These are phyloP conservation scores for Pugionium cornutum DNA, from an alignment of 345 rosid species.

Conservation along the genomic window DNA sequence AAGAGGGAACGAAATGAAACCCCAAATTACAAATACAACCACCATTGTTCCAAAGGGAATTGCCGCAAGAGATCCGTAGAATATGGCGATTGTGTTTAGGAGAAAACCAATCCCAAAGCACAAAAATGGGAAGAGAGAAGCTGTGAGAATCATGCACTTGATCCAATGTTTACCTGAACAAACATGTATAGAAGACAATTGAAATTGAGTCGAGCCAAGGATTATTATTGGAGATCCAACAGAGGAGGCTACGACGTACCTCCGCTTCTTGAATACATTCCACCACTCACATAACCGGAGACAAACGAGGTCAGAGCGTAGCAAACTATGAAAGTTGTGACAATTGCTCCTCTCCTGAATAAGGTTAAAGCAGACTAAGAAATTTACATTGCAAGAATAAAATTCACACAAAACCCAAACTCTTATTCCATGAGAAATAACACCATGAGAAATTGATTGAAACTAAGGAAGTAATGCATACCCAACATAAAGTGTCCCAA, in stretches of 20 bases:
- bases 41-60: conserved; percentile 97
- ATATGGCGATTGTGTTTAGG: conserved; percentile 85
- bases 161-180: conserved; percentile 89
- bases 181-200: background rate
- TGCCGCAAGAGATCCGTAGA: conserved; percentile 93
- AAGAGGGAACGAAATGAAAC: conserved; percentile 91
- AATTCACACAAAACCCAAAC: background rate
- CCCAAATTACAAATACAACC: conserved; percentile 92
- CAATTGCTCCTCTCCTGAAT: conserved; percentile 40
- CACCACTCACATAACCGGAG: conserved; percentile 95
- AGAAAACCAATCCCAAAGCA: conserved; percentile 90
- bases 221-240: too few relatives aligned
- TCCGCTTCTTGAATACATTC: conserved; percentile 93
- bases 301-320: conserved; percentile 94
- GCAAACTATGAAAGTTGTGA: conserved; percentile 74
- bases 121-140: conserved; percentile 94
- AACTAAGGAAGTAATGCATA: conserved; percentile 44
- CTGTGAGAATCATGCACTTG: conserved; percentile 92
- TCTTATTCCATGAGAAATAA: background rate
- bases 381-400: conserved; percentile 7
- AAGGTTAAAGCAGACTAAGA: conserved; percentile 8
- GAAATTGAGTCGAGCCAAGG: background rate
- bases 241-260: conserved; percentile 48
- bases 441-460: background rate
- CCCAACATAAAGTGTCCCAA: conserved; percentile 93